phyloP scores from a whole-genome alignment of 805 yeast genomes.

The Kluyveromyces dobzhanskii region DNA sequence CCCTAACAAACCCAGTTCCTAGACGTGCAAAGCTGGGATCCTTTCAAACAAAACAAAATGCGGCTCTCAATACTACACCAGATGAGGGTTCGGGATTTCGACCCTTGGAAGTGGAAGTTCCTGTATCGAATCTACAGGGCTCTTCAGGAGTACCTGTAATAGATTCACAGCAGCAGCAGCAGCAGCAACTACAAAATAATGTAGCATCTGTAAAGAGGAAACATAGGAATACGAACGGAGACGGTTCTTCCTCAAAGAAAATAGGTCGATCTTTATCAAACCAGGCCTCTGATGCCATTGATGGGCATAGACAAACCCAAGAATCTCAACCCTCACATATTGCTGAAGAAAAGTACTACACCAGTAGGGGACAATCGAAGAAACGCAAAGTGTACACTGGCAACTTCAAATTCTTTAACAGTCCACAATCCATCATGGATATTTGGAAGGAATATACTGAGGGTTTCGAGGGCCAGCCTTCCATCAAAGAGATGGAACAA shows the following conservation, averaged over 20 bases:
- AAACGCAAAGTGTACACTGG: conserved; percentile 26
- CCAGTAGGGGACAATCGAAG: conserved; percentile 10
- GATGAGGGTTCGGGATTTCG: background rate
- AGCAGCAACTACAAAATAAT: conserved; percentile 1
- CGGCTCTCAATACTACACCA: background rate
- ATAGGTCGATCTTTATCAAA: conserved; percentile 1
- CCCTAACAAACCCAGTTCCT: conserved; percentile 1
- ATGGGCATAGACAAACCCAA: background rate
- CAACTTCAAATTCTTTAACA: conserved; percentile 32
- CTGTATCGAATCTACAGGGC: background rate
- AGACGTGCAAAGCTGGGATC: conserved; percentile 2
- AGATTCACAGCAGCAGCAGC: conserved; percentile 5
- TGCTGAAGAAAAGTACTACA: conserved; percentile 10
- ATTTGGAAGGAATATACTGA: conserved; percentile 51
- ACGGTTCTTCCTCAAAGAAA: conserved; percentile 6
- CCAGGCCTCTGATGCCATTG: background rate
- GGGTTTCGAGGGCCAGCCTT: conserved; percentile 45
- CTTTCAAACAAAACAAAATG: conserved; percentile 3
- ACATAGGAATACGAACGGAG: background rate
- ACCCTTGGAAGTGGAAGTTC: conserved; percentile 1
- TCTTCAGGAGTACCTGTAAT: background rate
- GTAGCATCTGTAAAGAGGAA: background rate
- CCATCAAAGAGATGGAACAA: conserved; percentile 40
- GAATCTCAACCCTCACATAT: background rate
- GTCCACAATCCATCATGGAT: conserved; percentile 40